Percentiles rank a stretch among this genome's conserved stretches.
Conservation (phyloP, 257 asterid species). For the Eucommia ulmoides region DNA sequence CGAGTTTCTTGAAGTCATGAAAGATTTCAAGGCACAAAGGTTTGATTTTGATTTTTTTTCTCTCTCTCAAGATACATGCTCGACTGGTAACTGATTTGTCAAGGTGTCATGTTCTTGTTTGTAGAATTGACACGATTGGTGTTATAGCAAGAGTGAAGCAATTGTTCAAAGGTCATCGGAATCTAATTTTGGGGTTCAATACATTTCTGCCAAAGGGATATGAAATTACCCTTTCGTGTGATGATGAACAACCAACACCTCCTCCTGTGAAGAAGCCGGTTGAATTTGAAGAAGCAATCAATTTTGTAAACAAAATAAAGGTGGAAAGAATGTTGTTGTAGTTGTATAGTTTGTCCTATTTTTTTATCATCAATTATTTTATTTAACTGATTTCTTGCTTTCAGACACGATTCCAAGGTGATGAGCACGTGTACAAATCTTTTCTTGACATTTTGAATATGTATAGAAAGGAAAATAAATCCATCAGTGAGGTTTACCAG, state of each 20-base stretch:
- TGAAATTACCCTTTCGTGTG: conserved; percentile 57
- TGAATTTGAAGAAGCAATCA: conserved; percentile 67
- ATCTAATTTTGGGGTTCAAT: conserved; percentile 90
- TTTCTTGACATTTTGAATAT: conserved; percentile 83
- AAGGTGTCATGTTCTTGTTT: conserved; percentile 7
- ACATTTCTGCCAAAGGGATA: conserved; percentile 79
- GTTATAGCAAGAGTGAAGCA: conserved; percentile 74
- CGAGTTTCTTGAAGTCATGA: conserved; percentile 91
- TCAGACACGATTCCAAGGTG: conserved; percentile 88
- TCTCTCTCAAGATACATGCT: not conserved
- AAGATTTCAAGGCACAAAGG: conserved; percentile 91
- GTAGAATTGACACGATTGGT: conserved; percentile 54
- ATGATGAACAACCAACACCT: conserved; percentile 60
- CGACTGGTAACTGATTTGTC: not conserved
- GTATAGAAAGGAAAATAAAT: conserved; percentile 67
- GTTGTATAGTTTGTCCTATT: conserved; percentile 1
- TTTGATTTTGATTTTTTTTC: conserved; percentile 5
- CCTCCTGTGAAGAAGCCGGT: conserved; percentile 55
- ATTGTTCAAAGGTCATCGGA: conserved; percentile 63
- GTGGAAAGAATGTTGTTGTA: conserved; percentile 25
- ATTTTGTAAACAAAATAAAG: conserved; percentile 81
- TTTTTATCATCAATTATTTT: conserved; percentile 9
- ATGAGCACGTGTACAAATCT: conserved; percentile 69
- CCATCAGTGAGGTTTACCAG: conserved; percentile 63
- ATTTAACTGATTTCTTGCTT: conserved; percentile 19